Percentiles rank a stretch among this genome's conserved stretches.
These are phyloP conservation scores for Malus fusca DNA, from an alignment of 306 rosid species.

Conservation along the genomic window DNA sequence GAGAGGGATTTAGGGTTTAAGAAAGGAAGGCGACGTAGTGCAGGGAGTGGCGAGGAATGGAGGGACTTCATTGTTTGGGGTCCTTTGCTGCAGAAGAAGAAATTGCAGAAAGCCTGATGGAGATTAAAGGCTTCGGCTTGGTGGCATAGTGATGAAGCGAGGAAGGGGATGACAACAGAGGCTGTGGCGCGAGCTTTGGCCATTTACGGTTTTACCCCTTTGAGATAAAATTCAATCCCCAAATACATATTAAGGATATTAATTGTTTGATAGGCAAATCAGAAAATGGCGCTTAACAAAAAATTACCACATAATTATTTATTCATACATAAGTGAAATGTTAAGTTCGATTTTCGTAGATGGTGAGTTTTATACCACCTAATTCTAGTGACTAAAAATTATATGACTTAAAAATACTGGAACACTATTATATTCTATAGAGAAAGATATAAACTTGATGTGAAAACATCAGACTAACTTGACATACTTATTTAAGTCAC, in stretches of 20 bases:
- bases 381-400: no score
- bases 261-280: neutral
- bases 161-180: neutral
- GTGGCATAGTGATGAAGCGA: neutral
- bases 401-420: no score
- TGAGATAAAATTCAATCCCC: neutral
- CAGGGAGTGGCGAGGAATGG: constrained; percentile 17
- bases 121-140: neutral
- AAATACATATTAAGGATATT: neutral
- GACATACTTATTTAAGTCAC: no score
- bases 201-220: neutral
- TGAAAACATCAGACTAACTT: no score
- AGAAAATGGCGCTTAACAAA: neutral
- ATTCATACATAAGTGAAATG: neutral
- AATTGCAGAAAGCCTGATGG: neutral
- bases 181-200: neutral
- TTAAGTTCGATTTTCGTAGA: neutral
- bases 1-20: constrained; percentile 14
- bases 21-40: constrained; percentile 14
- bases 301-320: no score
- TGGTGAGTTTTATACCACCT: neutral
- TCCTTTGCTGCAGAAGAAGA: neutral
- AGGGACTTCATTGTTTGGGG: constrained; percentile 12
- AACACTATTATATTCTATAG: no score
- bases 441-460: no score